Conservation (phyloP, 176 grass and related monocot species). For the Alloteropsis semialata region DNA sequence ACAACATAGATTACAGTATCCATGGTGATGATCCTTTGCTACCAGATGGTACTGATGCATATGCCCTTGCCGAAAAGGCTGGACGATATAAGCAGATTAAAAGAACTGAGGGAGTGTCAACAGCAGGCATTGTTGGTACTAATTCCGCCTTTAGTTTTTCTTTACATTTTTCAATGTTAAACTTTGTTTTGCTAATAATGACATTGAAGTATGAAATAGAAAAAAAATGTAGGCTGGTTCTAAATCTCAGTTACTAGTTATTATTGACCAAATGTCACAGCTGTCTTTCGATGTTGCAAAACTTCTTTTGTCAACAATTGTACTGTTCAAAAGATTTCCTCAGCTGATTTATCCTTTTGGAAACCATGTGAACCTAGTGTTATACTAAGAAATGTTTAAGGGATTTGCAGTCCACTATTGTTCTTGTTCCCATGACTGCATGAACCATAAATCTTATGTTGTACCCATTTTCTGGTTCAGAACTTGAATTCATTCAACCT, state of each 20-base stretch:
- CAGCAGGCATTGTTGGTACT: conserved; percentile 56
- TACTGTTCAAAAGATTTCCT: background rate
- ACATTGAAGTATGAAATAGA: conserved; percentile 23
- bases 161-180: background rate
- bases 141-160: background rate
- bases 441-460: background rate
- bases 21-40: conserved; percentile 94
- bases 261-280: background rate
- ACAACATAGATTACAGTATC: conserved; percentile 95
- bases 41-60: conserved; percentile 88
- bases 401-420: background rate
- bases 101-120: conserved; percentile 90
- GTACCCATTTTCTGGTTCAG: background rate
- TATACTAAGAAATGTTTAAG: background rate
- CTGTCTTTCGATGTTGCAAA: background rate
- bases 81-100: conserved; percentile 96
- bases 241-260: background rate
- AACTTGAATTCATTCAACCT: background rate
- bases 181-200: conserved; percentile 8
- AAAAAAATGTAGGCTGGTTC: background rate
- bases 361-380: background rate
- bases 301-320: background rate
- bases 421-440: background rate
- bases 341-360: background rate
- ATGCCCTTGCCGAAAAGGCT: conserved; percentile 90